Conservation (phyloP, 805 yeast genomes). For the Metschnikowia amazonensis region DNA sequence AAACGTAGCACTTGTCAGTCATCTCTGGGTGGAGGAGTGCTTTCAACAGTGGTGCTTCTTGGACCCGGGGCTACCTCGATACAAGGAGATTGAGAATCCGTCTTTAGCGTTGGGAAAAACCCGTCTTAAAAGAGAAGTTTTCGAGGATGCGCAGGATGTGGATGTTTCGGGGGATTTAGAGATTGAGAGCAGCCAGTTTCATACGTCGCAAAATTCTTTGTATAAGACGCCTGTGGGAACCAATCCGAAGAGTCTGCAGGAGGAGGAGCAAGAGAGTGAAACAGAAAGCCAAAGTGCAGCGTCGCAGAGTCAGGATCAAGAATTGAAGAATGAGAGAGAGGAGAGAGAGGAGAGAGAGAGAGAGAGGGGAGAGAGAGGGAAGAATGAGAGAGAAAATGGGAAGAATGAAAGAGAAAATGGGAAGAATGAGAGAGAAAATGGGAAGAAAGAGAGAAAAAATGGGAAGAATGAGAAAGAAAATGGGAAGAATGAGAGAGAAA, state of each 20-base stretch:
- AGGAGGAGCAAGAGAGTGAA: neutral
- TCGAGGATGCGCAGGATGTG: neutral
- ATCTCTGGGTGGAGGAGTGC: slow-evolving; percentile 85
- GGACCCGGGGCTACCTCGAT: slow-evolving; percentile 45
- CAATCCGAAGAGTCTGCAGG: slow-evolving; percentile 1
- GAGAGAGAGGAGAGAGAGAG: no score
- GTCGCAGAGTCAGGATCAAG: no score
- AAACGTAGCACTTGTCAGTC: slow-evolving; percentile 59
- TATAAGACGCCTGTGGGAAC: neutral
- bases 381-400: no score
- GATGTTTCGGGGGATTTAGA: neutral
- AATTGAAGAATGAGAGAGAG: no score
- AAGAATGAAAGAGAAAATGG: no score
- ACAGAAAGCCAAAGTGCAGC: neutral
- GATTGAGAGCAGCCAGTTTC: neutral
- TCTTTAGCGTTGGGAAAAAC: neutral
- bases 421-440: no score
- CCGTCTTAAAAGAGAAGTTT: neutral
- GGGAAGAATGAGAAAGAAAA: no score
- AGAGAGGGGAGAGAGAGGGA: no score
- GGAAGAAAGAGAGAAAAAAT: no score
- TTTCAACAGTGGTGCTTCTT: slow-evolving; percentile 55
- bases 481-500: no score
- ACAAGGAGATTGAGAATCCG: slow-evolving; percentile 18
- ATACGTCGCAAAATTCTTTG: neutral